These are phyloP conservation scores for Cadophora malorum DNA, from an alignment of 2,329 filamentous ascomycete genomes.

Conservation along the genomic window DNA sequence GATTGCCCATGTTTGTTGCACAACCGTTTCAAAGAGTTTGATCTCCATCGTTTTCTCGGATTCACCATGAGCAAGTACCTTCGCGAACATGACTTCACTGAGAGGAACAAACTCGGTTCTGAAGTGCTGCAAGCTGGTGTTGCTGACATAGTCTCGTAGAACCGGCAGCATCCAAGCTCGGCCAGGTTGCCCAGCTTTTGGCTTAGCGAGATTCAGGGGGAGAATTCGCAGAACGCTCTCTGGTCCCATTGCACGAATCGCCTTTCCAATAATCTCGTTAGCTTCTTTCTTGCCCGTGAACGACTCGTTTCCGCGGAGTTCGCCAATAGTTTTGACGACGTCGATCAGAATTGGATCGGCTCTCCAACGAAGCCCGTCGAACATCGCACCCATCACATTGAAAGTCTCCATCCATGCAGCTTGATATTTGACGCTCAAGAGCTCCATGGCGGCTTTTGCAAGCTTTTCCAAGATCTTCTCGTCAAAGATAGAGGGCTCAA, in stretches of 20 bases:
- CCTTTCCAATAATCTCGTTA: slow-evolving; percentile 86
- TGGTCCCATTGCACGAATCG: slow-evolving; percentile 88
- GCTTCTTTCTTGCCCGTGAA: slow-evolving; percentile 96
- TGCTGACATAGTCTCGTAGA: slow-evolving; percentile 86
- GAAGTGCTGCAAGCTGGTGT: slow-evolving; percentile 88
- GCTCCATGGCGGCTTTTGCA: slow-evolving; percentile 71
- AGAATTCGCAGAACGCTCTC: slow-evolving; percentile 82
- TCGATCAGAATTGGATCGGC: slow-evolving; percentile 79
- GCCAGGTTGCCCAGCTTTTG: slow-evolving; percentile 78
- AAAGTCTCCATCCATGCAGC: slow-evolving; percentile 95
- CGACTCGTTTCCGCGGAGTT: slow-evolving; percentile 84
- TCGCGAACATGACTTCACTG: slow-evolving; percentile 89
- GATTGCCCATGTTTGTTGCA: slow-evolving; percentile 93
- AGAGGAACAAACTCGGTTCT: slow-evolving; percentile 84
- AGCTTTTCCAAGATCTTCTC: slow-evolving; percentile 88
- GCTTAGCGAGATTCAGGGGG: slow-evolving; percentile 83
- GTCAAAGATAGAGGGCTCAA: slow-evolving; percentile 90
- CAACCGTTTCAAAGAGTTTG: slow-evolving; percentile 96
- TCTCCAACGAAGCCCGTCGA: slow-evolving; percentile 85
- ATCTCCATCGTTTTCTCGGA: slow-evolving; percentile 92
- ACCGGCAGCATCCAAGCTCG: slow-evolving; percentile 95
- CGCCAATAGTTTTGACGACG: slow-evolving; percentile 80
- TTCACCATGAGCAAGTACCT: slow-evolving; percentile 80
- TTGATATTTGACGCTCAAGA: slow-evolving; percentile 91
- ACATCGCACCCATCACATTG: slow-evolving; percentile 84